phyloP scores from a whole-genome alignment of 140 eudicot genomes.

The Flaveria floridana region DNA sequence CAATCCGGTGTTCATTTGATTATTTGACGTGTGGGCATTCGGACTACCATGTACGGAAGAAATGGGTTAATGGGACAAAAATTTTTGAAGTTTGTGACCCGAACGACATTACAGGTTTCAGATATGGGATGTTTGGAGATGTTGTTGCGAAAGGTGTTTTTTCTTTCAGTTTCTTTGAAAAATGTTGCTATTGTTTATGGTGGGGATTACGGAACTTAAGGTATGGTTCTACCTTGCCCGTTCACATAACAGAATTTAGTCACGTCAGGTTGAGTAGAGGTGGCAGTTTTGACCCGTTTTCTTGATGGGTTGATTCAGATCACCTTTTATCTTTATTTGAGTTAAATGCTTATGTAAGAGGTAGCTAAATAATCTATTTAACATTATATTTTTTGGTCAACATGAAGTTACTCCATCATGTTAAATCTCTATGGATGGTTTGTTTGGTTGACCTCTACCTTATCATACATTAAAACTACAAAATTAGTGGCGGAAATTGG shows the following conservation, averaged over 20 bases:
- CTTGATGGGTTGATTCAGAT: background rate
- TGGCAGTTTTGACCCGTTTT: background rate
- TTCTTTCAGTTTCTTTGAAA: constrained; percentile 53
- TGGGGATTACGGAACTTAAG: constrained; percentile 91
- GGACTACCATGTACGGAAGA: constrained; percentile 26
- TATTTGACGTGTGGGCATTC: constrained; percentile 60
- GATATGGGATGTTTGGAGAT: constrained; percentile 68
- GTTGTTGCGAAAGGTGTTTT: constrained; percentile 62
- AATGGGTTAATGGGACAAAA: constrained; percentile 49
- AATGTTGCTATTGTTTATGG: constrained; percentile 83
- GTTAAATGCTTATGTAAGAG: background rate
- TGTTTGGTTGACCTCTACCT: too few relatives aligned
- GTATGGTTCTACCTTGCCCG: constrained; percentile 35
- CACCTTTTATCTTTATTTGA: background rate
- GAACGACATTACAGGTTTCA: constrained; percentile 34
- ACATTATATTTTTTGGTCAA: too few relatives aligned
- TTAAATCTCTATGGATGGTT: too few relatives aligned
- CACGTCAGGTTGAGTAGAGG: background rate
- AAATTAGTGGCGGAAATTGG: background rate
- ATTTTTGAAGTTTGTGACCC: constrained; percentile 53
- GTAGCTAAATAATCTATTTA: background rate
- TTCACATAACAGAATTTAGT: background rate
- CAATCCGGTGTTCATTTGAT: constrained; percentile 37
- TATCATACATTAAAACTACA: too few relatives aligned
- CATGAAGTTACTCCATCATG: too few relatives aligned